Evolutionary conservation across 2,329 filamentous ascomycete genomes (phyloP).

Genomic region (Aspergillus sp.): DNA sequence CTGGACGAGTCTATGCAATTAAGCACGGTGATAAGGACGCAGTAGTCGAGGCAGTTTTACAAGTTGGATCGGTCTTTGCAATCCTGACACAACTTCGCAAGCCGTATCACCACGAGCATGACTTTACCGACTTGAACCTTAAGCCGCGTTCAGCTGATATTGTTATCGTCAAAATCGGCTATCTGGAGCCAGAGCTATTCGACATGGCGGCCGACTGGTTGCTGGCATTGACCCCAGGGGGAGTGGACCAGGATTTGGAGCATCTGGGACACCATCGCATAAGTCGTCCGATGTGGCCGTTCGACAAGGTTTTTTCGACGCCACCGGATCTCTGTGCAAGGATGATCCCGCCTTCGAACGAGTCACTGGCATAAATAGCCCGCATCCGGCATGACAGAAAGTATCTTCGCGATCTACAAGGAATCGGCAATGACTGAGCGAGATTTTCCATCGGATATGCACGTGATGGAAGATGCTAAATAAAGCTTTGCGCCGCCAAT

Average conservation of each 20-base stretch:
- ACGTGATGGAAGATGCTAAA: too few relatives aligned
- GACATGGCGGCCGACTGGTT: conserved; percentile 59
- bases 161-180: conserved; percentile 60
- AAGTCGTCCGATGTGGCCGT: conserved; percentile 54
- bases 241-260: conserved; percentile 56
- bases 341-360: conserved; percentile 39
- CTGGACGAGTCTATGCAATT: conserved; percentile 54
- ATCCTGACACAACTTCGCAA: conserved; percentile 57
- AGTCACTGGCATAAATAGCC: conserved; percentile 1
- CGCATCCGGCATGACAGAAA: not conserved
- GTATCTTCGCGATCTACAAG: too few relatives aligned
- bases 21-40: conserved; percentile 55
- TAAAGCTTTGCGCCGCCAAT: too few relatives aligned
- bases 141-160: conserved; percentile 51
- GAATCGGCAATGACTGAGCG: too few relatives aligned
- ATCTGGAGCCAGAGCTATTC: conserved; percentile 57
- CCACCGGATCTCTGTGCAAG: conserved; percentile 40
- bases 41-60: conserved; percentile 52
- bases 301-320: conserved; percentile 40
- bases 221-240: conserved; percentile 56
- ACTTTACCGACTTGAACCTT: conserved; percentile 54
- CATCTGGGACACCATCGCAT: conserved; percentile 54
- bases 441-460: too few relatives aligned
- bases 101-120: conserved; percentile 56
- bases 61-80: conserved; percentile 53